phyloP scores from a whole-genome alignment of 371 early-diverging fungal genomes.

The Rhizopus microsporus region DNA sequence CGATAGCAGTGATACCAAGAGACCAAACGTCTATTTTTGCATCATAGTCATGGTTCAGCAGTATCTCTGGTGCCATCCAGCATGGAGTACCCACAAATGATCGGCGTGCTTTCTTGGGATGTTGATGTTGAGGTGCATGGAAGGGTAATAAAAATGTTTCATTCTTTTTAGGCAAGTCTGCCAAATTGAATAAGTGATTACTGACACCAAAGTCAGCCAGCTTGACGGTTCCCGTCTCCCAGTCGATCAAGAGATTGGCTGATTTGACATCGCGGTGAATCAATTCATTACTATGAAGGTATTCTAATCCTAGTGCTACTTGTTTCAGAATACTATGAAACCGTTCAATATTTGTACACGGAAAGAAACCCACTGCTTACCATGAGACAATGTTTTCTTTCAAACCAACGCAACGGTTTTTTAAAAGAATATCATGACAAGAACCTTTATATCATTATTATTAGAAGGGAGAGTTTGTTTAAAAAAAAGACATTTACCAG shows the following conservation, averaged over 20 bases:
- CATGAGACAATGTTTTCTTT: slow-evolving; percentile 41
- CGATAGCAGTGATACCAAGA: slow-evolving; percentile 94
- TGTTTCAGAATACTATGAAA: slow-evolving; percentile 73
- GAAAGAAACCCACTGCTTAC: slow-evolving; percentile 8
- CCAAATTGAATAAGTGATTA: slow-evolving; percentile 24
- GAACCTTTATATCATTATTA: slow-evolving; percentile 28
- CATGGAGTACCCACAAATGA: slow-evolving; percentile 83
- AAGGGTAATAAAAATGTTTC: background rate
- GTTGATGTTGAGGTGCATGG: slow-evolving; percentile 24
- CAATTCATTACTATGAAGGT: slow-evolving; percentile 89
- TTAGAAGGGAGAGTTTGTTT: background rate
- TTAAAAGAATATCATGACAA: slow-evolving; percentile 38
- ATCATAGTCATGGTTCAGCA: slow-evolving; percentile 74
- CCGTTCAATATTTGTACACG: background rate
- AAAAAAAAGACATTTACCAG: slow-evolving; percentile 39
- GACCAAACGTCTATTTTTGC: slow-evolving; percentile 88
- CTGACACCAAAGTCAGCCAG: slow-evolving; percentile 55
- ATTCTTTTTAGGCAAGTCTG: slow-evolving; percentile 15
- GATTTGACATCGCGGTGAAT: slow-evolving; percentile 98
- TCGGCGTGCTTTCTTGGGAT: slow-evolving; percentile 33
- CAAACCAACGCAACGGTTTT: slow-evolving; percentile 29
- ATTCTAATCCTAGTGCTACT: slow-evolving; percentile 83
- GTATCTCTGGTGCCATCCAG: slow-evolving; percentile 92
- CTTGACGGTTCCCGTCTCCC: slow-evolving; percentile 51
- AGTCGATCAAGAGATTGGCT: slow-evolving; percentile 87